Percentiles rank a stretch among this genome's conserved stretches.
Conservation (phyloP, 257 asterid species). For the Rubia yunnanensis region DNA sequence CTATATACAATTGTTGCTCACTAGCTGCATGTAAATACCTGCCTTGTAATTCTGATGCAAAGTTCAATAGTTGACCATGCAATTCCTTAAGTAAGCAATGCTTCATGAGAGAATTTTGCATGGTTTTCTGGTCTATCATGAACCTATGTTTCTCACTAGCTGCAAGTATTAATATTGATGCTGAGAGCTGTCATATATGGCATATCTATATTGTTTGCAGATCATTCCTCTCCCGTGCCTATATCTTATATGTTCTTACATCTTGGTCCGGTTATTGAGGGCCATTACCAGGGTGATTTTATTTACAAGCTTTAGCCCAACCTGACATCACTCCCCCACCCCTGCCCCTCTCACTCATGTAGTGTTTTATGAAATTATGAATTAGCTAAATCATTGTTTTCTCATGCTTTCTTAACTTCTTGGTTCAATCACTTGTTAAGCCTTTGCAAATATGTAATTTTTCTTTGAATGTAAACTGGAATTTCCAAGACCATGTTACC, state of each 20-base stretch:
- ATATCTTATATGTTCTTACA: too few relatives aligned
- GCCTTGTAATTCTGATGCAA: neutral
- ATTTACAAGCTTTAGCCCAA: neutral
- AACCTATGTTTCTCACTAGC: neutral
- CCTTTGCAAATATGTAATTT: neutral
- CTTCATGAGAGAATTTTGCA: neutral
- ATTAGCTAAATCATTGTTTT: neutral
- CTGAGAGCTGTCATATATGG: neutral
- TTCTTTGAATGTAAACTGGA: neutral
- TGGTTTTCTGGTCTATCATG: neutral
- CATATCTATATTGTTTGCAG: neutral
- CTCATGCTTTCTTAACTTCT: neutral
- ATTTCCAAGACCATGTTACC: neutral
- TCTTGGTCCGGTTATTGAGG: neutral
- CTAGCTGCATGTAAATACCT: neutral
- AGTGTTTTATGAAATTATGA: neutral
- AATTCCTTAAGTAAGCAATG: too few relatives aligned
- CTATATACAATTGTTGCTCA: neutral
- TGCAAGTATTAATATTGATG: neutral
- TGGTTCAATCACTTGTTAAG: neutral
- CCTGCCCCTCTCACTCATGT: neutral
- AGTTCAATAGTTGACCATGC: too few relatives aligned
- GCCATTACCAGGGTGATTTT: neutral
- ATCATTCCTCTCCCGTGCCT: neutral
- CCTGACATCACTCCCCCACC: too few relatives aligned